Conservation (phyloP, 176 grass and related monocot species). For the Dactylis glomerata region DNA sequence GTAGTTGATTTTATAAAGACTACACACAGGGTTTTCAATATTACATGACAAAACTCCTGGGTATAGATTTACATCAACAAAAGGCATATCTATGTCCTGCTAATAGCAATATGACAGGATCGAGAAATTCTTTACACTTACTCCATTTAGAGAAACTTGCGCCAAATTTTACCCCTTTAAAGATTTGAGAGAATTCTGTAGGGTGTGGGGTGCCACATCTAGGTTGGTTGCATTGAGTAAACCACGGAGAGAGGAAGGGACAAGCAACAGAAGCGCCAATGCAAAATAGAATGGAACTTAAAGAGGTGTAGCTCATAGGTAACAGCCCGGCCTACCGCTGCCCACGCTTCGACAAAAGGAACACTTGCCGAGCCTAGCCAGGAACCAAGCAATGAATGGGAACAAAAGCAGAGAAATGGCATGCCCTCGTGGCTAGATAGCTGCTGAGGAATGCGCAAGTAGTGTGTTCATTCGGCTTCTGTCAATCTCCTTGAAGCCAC, state of each 20-base stretch:
- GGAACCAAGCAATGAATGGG: not conserved
- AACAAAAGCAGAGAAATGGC: not conserved
- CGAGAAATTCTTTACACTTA: not conserved
- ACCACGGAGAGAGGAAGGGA: not conserved
- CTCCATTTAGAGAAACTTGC: not conserved
- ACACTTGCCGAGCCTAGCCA: not conserved
- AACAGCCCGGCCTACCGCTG: not conserved
- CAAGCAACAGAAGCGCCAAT: not conserved
- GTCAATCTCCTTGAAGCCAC: not conserved
- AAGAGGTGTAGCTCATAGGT: not conserved
- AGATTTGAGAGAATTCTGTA: not conserved
- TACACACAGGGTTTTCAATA: not conserved
- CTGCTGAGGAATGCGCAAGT: not conserved
- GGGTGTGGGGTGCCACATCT: not conserved
- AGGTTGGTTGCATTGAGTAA: not conserved
- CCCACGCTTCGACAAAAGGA: not conserved
- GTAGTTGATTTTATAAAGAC: constrained; percentile 8
- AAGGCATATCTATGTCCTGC: not conserved
- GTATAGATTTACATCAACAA: not conserved
- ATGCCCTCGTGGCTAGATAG: not conserved
- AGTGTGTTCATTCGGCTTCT: not conserved
- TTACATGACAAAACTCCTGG: constrained; percentile 19
- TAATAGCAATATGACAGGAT: constrained; percentile 11
- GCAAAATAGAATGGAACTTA: not conserved
- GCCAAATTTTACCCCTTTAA: not conserved